phyloP scores from a whole-genome alignment of 768 basidiomycete genomes.

The Mycena rosella region DNA sequence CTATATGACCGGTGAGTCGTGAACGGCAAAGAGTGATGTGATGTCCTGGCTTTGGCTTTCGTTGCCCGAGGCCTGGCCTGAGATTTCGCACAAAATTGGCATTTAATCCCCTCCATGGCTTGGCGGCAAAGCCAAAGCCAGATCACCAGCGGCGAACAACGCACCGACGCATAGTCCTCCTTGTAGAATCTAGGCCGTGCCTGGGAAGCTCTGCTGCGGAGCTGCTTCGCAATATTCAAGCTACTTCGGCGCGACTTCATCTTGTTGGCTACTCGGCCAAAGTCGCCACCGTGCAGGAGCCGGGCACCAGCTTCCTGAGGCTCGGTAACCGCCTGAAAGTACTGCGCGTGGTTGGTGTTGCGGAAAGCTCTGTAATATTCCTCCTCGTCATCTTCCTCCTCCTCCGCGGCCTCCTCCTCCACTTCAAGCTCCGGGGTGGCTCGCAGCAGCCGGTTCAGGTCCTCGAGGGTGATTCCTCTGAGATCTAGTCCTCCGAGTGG shows the following conservation, averaged over 20 bases:
- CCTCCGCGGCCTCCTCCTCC: conserved; percentile 50
- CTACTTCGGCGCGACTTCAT: conserved; percentile 55
- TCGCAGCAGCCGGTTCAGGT: conserved; percentile 42
- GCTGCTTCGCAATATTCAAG: conserved; percentile 61
- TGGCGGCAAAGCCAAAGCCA: too few relatives aligned
- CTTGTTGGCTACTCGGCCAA: conserved; percentile 74
- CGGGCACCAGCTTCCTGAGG: conserved; percentile 74
- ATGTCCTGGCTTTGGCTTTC: too few relatives aligned
- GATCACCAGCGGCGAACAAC: conserved; percentile 38
- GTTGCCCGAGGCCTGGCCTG: too few relatives aligned
- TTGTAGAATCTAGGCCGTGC: conserved; percentile 51
- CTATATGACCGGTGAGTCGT: conserved; percentile 53
- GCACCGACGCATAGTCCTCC: conserved; percentile 70
- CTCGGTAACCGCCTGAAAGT: conserved; percentile 57
- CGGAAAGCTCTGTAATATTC: conserved; percentile 40
- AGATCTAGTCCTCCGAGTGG: conserved; percentile 14
- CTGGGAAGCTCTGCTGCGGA: conserved; percentile 57
- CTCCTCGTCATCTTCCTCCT: conserved; percentile 54
- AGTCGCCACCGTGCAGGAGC: conserved; percentile 83
- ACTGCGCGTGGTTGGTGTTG: conserved; percentile 45
- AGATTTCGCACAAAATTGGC: too few relatives aligned
- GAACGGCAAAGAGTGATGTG: neutral
- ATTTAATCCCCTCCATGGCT: too few relatives aligned
- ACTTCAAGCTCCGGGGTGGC: conserved; percentile 26
- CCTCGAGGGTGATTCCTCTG: conserved; percentile 39